Evolutionary conservation across 306 rosid species (phyloP).

Genomic region (Alnus rubra): DNA sequence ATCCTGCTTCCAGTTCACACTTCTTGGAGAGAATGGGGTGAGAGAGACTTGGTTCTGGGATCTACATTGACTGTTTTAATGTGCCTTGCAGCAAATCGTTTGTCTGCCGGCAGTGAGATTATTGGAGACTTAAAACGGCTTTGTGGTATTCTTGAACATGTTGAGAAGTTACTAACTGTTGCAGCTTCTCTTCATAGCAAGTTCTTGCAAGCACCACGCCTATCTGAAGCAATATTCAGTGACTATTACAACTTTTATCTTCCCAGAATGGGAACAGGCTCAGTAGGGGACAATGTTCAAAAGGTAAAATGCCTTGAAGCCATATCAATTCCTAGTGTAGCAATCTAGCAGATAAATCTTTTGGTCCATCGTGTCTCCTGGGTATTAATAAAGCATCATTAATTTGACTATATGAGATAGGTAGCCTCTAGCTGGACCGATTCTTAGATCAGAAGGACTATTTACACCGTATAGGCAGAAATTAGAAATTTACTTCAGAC

Average conservation of each 20-base stretch:
- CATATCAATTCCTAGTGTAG: background rate
- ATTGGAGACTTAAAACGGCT: constrained; percentile 68
- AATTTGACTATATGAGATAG: background rate
- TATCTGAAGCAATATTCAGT: constrained; percentile 68
- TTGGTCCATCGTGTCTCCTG: background rate
- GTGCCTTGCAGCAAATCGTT: constrained; percentile 59
- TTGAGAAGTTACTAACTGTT: constrained; percentile 68
- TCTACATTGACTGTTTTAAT: constrained; percentile 22
- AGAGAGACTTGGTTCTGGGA: background rate
- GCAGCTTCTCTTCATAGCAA: constrained; percentile 94
- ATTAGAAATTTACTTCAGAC: background rate
- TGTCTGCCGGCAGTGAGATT: constrained; percentile 68
- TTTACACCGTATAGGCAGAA: background rate
- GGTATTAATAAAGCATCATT: background rate
- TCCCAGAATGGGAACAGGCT: constrained; percentile 65
- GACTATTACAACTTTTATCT: constrained; percentile 64
- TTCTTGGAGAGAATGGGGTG: background rate
- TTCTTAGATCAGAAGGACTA: background rate
- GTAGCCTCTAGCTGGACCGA: background rate
- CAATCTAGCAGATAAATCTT: background rate
- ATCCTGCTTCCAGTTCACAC: constrained; percentile 2
- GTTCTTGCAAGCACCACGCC: constrained; percentile 74
- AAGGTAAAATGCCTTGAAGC: constrained; percentile 50
- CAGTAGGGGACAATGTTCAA: constrained; percentile 33
- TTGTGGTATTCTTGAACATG: constrained; percentile 67